Evolutionary conservation across 208 protist species (phyloP).

Genomic region (Porcisia deanei): DNA sequence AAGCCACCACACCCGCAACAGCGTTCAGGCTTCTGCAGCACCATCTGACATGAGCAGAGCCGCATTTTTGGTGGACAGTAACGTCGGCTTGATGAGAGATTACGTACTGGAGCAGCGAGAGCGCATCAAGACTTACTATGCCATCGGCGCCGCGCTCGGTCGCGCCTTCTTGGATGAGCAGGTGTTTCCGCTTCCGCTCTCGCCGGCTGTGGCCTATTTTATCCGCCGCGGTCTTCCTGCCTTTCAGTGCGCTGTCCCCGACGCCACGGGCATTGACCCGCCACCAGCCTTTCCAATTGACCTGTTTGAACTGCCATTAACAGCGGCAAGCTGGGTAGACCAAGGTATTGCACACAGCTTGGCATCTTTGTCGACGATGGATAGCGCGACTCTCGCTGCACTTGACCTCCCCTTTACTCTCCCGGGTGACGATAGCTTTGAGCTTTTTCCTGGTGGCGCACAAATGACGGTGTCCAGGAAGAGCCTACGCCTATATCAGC

Average conservation of each 20-base stretch:
- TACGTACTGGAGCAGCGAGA: conserved; percentile 50
- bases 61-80: conserved; percentile 23
- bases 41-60: conserved; percentile 19
- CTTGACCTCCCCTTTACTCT: conserved; percentile 87
- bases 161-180: conserved; percentile 80
- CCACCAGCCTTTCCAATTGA: conserved; percentile 60
- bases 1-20: background rate
- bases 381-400: conserved; percentile 34
- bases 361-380: conserved; percentile 38
- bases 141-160: conserved; percentile 75
- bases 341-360: conserved; percentile 49
- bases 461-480: conserved; percentile 44
- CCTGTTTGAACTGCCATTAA: conserved; percentile 58
- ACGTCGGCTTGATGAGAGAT: conserved; percentile 34
- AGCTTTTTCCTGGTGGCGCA: conserved; percentile 54
- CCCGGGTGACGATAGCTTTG: conserved; percentile 70
- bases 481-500: conserved; percentile 66
- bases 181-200: conserved; percentile 76
- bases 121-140: conserved; percentile 58
- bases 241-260: conserved; percentile 28
- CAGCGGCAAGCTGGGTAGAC: conserved; percentile 64
- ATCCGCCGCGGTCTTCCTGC: conserved; percentile 52
- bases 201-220: conserved; percentile 69
- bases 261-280: conserved; percentile 23
- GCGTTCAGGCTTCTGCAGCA: background rate